Base-by-base conservation (phyloP, 805 yeast genomes). In the Myxozyma geophila region DNA sequence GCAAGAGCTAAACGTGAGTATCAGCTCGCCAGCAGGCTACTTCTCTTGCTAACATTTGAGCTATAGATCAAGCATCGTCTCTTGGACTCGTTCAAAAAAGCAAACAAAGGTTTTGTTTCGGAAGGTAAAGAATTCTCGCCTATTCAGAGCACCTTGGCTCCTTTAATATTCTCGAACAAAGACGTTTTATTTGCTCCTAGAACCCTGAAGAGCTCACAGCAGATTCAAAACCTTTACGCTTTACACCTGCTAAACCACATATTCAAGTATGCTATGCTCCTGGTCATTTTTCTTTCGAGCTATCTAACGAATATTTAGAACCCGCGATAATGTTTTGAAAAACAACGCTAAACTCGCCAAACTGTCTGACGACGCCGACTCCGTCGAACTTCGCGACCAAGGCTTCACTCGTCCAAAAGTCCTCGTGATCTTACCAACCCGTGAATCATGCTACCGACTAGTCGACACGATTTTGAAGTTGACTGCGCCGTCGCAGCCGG, bases 351-450 rank as follows among this genome's bases (percentile, higher is more conserved):
- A 84, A 69, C 68, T 87, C 21, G 76, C 79, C 37, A 69, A 74
- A 17, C 79, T 78, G n/a, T 50, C 57, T 73, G 67, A 67, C n/a
- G 60, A 64, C 3, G 70, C 68, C n/a, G 65, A 67, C 37, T 70
- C 74, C 2, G 78, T 62, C 78, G 96, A 90, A 70, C 81, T 82
- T 67, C 79, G 96, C 60, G 99, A 95, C 74, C 98, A 95, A 75
- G 98, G 99, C 36, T 95, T 91, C 74, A 92, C 97, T 0, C 82
- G 98, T 66, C 96, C 99, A 0, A 92, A 92, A 72, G 92, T 88
- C 1, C 77, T 95, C 60, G 84, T 93, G 5, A 76, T 95, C 33
- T 78, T 90, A 47, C 98, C 99, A 12, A 90, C 97, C 0, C 83
- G 97, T 72, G 83, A 91, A 69, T 78, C 87, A 9, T 91, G 95